These are phyloP conservation scores for Candida neerlandica DNA, from an alignment of 1,139 yeast genomes.

Conservation along the genomic window DNA sequence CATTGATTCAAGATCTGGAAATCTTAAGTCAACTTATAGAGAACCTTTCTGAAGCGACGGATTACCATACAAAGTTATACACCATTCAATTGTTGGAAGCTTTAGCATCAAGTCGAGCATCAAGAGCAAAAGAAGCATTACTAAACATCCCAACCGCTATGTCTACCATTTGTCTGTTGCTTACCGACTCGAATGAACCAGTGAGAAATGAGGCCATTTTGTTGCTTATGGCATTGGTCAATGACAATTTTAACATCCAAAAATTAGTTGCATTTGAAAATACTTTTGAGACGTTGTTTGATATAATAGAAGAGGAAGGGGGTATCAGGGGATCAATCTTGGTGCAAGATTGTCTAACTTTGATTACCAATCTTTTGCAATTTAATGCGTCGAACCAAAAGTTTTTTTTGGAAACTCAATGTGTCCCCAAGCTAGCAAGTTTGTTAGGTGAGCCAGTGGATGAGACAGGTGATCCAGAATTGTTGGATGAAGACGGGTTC, in stretches of 20 bases:
- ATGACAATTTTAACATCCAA: conserved; percentile 84
- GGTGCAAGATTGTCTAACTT: conserved; percentile 84
- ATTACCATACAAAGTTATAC: conserved; percentile 78
- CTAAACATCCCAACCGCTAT: conserved; percentile 78
- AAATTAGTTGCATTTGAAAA: conserved; percentile 94
- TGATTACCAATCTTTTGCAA: conserved; percentile 70
- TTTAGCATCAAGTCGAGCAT: conserved; percentile 74
- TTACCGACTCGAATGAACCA: conserved; percentile 82
- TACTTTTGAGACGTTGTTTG: conserved; percentile 79
- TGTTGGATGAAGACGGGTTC: conserved; percentile 20
- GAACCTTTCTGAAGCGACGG: conserved; percentile 51
- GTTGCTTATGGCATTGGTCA: conserved; percentile 79
- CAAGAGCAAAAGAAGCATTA: conserved; percentile 72
- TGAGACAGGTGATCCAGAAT: conserved; percentile 33
- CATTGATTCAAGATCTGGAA: conserved; percentile 70
- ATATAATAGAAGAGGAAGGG: conserved; percentile 82
- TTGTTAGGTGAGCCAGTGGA: conserved; percentile 64
- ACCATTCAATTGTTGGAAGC: conserved; percentile 86
- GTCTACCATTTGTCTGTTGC: conserved; percentile 67
- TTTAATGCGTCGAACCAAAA: conserved; percentile 92
- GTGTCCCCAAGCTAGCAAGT: conserved; percentile 64
- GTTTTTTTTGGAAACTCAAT: conserved; percentile 81
- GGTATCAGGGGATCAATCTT: conserved; percentile 89
- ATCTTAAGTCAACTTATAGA: conserved; percentile 61
- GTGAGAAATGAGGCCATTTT: conserved; percentile 85